phyloP scores from a whole-genome alignment of 495 filamentous ascomycete genomes.

The Aspergillus olivimuriae region DNA sequence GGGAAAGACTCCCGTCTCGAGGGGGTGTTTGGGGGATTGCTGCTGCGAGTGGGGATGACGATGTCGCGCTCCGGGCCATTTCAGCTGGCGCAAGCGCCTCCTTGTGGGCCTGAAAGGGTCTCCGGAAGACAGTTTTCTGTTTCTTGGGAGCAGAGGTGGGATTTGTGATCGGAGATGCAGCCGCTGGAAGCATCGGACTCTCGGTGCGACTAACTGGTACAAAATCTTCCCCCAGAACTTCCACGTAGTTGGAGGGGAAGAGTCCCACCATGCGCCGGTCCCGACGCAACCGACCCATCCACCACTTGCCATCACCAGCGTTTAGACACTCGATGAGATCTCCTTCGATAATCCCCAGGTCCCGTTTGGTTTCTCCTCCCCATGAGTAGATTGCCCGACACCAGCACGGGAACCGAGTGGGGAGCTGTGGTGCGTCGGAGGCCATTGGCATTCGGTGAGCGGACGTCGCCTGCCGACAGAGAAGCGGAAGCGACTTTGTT shows the following conservation, averaged over 20 bases:
- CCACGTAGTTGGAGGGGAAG: conserved; percentile 96
- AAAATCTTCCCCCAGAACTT: conserved; percentile 78
- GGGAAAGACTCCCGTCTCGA: conserved; percentile 31
- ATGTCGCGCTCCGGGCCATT: conserved; percentile 22
- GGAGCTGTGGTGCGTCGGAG: conserved; percentile 58
- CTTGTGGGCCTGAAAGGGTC: conserved; percentile 51
- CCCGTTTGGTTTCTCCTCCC: conserved; percentile 93
- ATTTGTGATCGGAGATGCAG: conserved; percentile 36
- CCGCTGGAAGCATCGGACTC: conserved; percentile 56
- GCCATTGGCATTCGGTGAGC: too few relatives aligned
- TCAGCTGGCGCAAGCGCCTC: conserved; percentile 42
- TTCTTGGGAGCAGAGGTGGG: conserved; percentile 44
- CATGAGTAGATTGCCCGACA: conserved; percentile 92
- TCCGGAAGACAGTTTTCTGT: conserved; percentile 43
- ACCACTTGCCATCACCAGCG: conserved; percentile 96
- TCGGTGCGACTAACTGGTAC: conserved; percentile 68
- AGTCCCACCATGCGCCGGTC: conserved; percentile 83
- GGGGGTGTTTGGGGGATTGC: conserved; percentile 44
- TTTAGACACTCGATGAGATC: conserved; percentile 98
- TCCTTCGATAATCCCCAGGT: conserved; percentile 94
- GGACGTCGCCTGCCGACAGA: not conserved
- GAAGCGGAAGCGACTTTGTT: too few relatives aligned
- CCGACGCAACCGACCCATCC: conserved; percentile 84
- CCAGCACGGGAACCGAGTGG: conserved; percentile 91
- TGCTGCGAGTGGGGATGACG: conserved; percentile 29